Conservation (phyloP, 805 yeast species). For the Monosporozyma aerobia region DNA sequence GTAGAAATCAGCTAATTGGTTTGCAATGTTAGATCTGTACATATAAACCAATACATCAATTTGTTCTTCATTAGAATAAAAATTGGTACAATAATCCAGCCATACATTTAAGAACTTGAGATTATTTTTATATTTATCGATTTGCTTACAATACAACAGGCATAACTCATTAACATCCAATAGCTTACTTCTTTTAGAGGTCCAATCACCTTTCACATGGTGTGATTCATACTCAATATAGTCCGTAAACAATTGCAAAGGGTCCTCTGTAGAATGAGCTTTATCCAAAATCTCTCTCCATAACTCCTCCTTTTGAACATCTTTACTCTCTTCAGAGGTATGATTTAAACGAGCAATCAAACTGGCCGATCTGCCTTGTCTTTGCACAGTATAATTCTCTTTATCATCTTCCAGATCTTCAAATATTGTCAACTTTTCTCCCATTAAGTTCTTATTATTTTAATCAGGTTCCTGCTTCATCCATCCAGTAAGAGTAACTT, state of each 20-base stretch:
- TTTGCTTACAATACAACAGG: slow-evolving; percentile 58
- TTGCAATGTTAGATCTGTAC: slow-evolving; percentile 65
- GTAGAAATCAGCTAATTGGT: slow-evolving; percentile 54
- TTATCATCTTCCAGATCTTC: slow-evolving; percentile 51
- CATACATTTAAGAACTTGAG: slow-evolving; percentile 70
- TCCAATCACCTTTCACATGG: slow-evolving; percentile 53
- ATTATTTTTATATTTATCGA: slow-evolving; percentile 63
- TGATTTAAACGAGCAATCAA: slow-evolving; percentile 28
- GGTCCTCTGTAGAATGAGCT: slow-evolving; percentile 65
- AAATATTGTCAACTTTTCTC: slow-evolving; percentile 17
- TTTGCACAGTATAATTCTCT: slow-evolving; percentile 63
- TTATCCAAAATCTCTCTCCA: slow-evolving; percentile 24
- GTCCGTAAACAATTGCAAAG: slow-evolving; percentile 59
- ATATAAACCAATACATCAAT: slow-evolving; percentile 63
- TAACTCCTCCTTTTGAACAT: slow-evolving; percentile 26
- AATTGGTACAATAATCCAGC: slow-evolving; percentile 47
- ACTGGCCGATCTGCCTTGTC: slow-evolving; percentile 60
- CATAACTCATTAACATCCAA: slow-evolving; percentile 59
- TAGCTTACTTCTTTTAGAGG: slow-evolving; percentile 54
- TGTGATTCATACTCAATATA: slow-evolving; percentile 63
- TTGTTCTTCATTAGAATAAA: slow-evolving; percentile 47
- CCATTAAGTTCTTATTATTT: neutral
- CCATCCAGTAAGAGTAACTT: neutral
- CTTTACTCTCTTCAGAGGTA: slow-evolving; percentile 8
- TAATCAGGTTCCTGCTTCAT: neutral